Base-by-base conservation (phyloP, 1,284 basidiomycete species). In the Sporisorium scitamineum region DNA sequence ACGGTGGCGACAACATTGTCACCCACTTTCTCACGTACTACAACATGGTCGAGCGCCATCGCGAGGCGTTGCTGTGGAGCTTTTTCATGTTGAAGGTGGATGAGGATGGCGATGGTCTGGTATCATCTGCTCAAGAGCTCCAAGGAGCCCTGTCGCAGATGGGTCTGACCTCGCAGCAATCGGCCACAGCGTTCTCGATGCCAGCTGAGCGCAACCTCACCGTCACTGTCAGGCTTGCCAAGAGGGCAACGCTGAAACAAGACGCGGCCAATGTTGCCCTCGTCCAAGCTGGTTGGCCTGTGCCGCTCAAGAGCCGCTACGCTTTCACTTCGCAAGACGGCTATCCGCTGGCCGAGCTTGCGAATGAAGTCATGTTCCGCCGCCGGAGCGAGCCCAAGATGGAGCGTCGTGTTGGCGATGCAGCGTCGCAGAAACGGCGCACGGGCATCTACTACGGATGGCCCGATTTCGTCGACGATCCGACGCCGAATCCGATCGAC, bases 51-150 rank as follows among this genome's bases (percentile, higher is more conserved):
- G 80, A 82, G 50, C 63, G 80, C 3, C 80, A 80, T 53, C 67
- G 80, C 4, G 80, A 82, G 54, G 81, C 81, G 5, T n/a, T 79
- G 39, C 66, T 82, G 14, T 82, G 81, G 81, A 69, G 57, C 51
- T 81, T 77, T 52, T 66, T 82, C 57, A 57, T 82, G 45, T 61
- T 78, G 1, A 63, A 37, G 34, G 20, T 75, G 24, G 80, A 82
- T 45, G 34, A 48, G 37, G 67, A 75, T 42, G 72, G 72, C 11
- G 63, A 75, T 32, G 67, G 70, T 2, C 2, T 50, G 0, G 63
- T 60, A 3, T 60, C 69, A 32, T 13, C n/a, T 5, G 16, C 27
- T 1, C 16, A 41, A 11, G 63, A 76, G 54, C 20, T 68, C 50
- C n/a, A 18, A 4, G 14, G 26, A 9, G 61, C 67, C 1, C 11